Evolutionary conservation across 345 rosid genomes (phyloP).

Genomic region (Sonneratia caseolaris): DNA sequence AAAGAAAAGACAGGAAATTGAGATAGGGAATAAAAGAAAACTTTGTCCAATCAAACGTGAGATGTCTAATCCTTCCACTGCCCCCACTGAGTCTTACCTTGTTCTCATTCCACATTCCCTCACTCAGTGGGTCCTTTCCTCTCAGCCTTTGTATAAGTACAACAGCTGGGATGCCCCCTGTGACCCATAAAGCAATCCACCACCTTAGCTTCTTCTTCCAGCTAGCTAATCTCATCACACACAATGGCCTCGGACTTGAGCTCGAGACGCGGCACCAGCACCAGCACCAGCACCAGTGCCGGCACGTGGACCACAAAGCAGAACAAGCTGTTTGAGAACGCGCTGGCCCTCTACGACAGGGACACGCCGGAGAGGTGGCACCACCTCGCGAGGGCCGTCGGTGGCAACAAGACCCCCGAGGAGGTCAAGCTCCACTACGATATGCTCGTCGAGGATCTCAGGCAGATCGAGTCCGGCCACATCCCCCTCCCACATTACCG

Average conservation of each 20-base stretch:
- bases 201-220: background rate
- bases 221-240: background rate
- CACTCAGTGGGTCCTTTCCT: background rate
- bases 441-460: constrained; percentile 15
- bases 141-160: background rate
- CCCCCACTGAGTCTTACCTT: background rate
- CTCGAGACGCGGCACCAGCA: background rate
- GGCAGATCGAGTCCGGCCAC: constrained; percentile 15
- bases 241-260: constrained; percentile 2
- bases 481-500: constrained; percentile 15
- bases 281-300: too few relatives aligned
- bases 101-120: background rate
- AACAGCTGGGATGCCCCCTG: background rate
- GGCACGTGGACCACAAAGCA: constrained; percentile 13
- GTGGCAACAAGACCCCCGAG: constrained; percentile 16
- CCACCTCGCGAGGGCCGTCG: constrained; percentile 16
- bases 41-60: background rate
- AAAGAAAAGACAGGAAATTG: too few relatives aligned
- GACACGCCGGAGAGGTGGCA: constrained; percentile 16
- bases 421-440: constrained; percentile 20
- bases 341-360: constrained; percentile 15
- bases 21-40: too few relatives aligned
- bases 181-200: background rate
- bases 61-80: too few relatives aligned
- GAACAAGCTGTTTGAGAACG: constrained; percentile 21